Base-by-base conservation (phyloP, 2,329 filamentous ascomycete species). In the Trichoderma pleuroti region DNA sequence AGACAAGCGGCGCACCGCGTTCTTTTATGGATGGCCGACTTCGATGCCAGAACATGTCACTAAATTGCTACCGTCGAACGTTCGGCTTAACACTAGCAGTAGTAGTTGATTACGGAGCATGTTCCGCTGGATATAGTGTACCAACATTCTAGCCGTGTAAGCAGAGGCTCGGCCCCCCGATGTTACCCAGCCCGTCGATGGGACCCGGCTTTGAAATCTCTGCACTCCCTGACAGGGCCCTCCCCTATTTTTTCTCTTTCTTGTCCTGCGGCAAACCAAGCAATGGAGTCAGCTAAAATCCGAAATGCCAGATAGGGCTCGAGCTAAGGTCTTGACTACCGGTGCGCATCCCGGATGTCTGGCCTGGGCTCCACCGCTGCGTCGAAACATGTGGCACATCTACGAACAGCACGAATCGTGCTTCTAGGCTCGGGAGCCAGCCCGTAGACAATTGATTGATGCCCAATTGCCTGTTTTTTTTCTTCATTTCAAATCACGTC, bases 201-300 rank as follows among this genome's bases (percentile, higher is more conserved):
- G 63, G 21, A 11, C 32, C 32, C 63, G 63, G 49, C 49, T 30
- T 42, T 56, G 63, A 66, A 66, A 66, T 66, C 49, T 66, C 63
- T 66, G 63, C 63, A 49, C 46, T 52, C 49, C 34, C 49, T 26
- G 18, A 21, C 24, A 52, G n/a, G 59, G 39, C 39, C n/a, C 49
- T 66, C 63, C 26, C 49, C 63, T 57, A 57, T 66, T 32, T 65
- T 26, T 65, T 18, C 54, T 26, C 14, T 3, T 10, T 26, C 46
- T 54, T 1, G 11, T 24, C 11, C 21, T 36, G 14, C 18, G 8
- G 46, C 42, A 30, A 54, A 42, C 14, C n/a, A 28, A 32, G n/a
- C 16, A 52, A 64, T 64, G 61, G 61, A 24, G 61, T 30, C 62
- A 26, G 32, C 63, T 57, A 66, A 57, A 66, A 54, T 21, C 63